These are phyloP conservation scores for Aspergillus sojae DNA, from an alignment of 2,329 filamentous ascomycete genomes.

Conservation along the genomic window DNA sequence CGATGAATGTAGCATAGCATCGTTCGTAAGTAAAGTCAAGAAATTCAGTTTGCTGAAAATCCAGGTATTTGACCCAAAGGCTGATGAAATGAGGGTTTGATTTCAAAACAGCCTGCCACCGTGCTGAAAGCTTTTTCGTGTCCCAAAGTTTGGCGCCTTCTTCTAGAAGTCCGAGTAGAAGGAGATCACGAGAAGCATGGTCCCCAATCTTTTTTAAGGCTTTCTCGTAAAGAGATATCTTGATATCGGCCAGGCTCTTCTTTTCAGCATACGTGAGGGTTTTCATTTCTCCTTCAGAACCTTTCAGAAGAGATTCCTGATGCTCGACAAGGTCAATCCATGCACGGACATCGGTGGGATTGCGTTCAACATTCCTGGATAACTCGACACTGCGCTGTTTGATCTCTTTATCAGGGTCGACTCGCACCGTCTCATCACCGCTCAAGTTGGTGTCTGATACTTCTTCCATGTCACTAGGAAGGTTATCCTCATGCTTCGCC, in stretches of 20 bases:
- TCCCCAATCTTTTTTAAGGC: slow-evolving; percentile 64
- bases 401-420: slow-evolving; percentile 49
- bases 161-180: slow-evolving; percentile 70
- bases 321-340: slow-evolving; percentile 82
- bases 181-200: slow-evolving; percentile 54
- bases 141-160: slow-evolving; percentile 79
- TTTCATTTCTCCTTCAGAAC: slow-evolving; percentile 37
- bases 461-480: slow-evolving; percentile 52
- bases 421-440: slow-evolving; percentile 41
- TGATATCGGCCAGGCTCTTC: slow-evolving; percentile 74
- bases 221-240: slow-evolving; percentile 76
- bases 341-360: slow-evolving; percentile 67
- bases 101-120: slow-evolving; percentile 66
- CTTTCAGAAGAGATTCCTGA: slow-evolving; percentile 69
- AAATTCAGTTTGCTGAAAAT: slow-evolving; percentile 71
- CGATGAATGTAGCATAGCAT: slow-evolving; percentile 61
- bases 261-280: slow-evolving; percentile 61
- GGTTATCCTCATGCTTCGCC: slow-evolving; percentile 51
- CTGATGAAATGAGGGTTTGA: slow-evolving; percentile 60
- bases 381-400: slow-evolving; percentile 56
- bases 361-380: slow-evolving; percentile 63
- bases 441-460: slow-evolving; percentile 52
- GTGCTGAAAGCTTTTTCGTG: slow-evolving; percentile 58
- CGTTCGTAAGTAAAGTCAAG: slow-evolving; percentile 68
- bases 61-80: slow-evolving; percentile 74